Conservation (phyloP, 352 stramenopile species). For the Phytophthora rubi region DNA sequence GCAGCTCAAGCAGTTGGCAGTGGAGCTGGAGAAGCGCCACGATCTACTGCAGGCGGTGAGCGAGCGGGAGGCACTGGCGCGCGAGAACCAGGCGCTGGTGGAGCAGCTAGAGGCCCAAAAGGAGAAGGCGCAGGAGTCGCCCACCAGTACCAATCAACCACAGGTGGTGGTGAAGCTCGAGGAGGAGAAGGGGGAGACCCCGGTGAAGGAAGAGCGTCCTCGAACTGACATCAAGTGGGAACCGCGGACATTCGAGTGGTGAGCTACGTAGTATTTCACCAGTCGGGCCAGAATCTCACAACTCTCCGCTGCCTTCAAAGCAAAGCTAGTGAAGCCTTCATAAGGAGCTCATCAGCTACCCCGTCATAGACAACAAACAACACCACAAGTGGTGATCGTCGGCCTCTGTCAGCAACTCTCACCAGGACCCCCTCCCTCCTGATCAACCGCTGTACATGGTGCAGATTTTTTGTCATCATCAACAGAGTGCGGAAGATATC, state of each 20-base stretch:
- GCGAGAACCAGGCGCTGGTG: slow-evolving; percentile 33
- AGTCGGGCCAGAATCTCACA: background rate
- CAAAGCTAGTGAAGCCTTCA: slow-evolving; percentile 20
- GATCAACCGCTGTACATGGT: slow-evolving; percentile 1
- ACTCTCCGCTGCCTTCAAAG: slow-evolving; percentile 3
- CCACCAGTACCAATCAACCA: slow-evolving; percentile 2
- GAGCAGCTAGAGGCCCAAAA: slow-evolving; percentile 34
- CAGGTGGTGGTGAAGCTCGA: slow-evolving; percentile 8
- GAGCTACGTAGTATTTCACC: slow-evolving; percentile 5
- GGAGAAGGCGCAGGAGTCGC: slow-evolving; percentile 12
- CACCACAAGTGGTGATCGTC: slow-evolving; percentile 15
- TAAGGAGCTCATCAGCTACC: slow-evolving; percentile 1
- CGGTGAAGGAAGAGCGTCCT: slow-evolving; percentile 8
- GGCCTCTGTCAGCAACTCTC: background rate
- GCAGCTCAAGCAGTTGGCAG: slow-evolving; percentile 43
- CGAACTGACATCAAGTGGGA: slow-evolving; percentile 29
- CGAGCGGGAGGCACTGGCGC: slow-evolving; percentile 27
- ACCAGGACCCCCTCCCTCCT: background rate
- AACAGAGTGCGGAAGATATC: background rate
- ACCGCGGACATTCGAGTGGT: slow-evolving; percentile 40
- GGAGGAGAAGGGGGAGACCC: slow-evolving; percentile 10
- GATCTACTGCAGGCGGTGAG: slow-evolving; percentile 35
- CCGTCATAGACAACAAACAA: slow-evolving; percentile 18
- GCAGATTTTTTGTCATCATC: background rate
- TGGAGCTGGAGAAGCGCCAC: slow-evolving; percentile 40